Evolutionary conservation across 495 filamentous ascomycete species (phyloP).

Genomic region (Hypoxylon rickii): DNA sequence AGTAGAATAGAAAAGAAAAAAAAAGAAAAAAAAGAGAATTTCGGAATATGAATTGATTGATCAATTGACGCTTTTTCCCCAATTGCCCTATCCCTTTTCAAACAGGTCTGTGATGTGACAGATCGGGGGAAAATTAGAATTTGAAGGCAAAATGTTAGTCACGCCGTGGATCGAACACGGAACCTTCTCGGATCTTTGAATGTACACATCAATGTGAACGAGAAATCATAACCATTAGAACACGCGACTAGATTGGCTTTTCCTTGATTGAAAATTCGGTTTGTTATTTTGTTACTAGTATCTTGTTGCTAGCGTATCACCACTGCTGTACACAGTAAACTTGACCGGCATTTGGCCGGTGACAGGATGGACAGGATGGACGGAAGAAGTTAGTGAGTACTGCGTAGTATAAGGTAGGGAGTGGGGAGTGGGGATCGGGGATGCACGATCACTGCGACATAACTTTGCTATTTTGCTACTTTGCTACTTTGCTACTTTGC

Average conservation of each 20-base stretch:
- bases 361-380: no score
- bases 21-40: not conserved
- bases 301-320: not conserved
- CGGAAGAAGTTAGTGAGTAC: no score
- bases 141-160: constrained; percentile 38
- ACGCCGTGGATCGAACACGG: constrained; percentile 55
- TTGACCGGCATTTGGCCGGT: not conserved
- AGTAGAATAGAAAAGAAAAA: not conserved
- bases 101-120: not conserved
- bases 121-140: not conserved
- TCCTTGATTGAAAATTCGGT: not conserved
- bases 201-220: constrained; percentile 48
- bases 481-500: no score
- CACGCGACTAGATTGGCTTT: no score
- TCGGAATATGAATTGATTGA: not conserved
- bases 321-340: not conserved
- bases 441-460: no score
- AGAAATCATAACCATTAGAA: constrained; percentile 59
- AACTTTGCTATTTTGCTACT: no score
- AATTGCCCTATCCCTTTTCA: no score
- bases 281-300: not conserved
- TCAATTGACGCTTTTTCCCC: no score
- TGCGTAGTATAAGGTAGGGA: no score
- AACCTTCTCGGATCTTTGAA: constrained; percentile 50
- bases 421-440: no score